Conservation (phyloP, 371 early-diverging fungal genomes). For the Umbelopsis sp. region DNA sequence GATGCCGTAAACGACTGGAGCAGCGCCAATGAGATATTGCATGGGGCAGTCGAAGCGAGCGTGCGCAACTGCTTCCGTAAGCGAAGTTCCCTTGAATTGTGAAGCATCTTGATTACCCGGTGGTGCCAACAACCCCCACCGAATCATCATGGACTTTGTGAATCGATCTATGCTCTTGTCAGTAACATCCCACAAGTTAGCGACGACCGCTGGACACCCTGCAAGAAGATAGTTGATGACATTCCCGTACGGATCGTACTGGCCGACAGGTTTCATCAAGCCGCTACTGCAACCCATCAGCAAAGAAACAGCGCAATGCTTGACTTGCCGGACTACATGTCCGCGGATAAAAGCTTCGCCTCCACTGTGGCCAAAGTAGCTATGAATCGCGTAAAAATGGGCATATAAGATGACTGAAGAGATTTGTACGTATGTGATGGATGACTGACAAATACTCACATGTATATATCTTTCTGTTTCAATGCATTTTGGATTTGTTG, state of each 20-base stretch:
- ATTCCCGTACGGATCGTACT: conserved; percentile 87
- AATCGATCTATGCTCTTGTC: conserved; percentile 98
- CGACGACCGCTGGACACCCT: conserved; percentile 88
- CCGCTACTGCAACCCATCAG: conserved; percentile 95
- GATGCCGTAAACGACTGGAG: conserved; percentile 96
- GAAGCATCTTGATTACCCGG: conserved; percentile 15
- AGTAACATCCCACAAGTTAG: conserved; percentile 99
- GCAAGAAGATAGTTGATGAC: conserved; percentile 81
- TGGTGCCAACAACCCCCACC: conserved; percentile 70
- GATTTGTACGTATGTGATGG: not conserved
- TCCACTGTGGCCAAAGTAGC: conserved; percentile 98
- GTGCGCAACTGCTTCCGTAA: conserved; percentile 75
- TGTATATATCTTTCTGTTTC: conserved; percentile 64
- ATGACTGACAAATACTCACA: conserved; percentile 55
- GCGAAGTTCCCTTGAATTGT: conserved; percentile 33
- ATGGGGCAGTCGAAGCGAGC: conserved; percentile 81
- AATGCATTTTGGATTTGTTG: conserved; percentile 65
- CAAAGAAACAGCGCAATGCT: conserved; percentile 73
- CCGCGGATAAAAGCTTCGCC: conserved; percentile 88
- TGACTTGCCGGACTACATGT: conserved; percentile 63
- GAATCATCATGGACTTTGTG: conserved; percentile 64
- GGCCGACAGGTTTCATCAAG: conserved; percentile 68
- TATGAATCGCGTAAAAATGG: conserved; percentile 23
- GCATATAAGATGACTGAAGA: not conserved
- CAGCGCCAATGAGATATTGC: conserved; percentile 89